Evolutionary conservation across 305 asterid genomes (phyloP), one percentile per base, ranked within the genome.

Genomic region (Petunia hybrid): DNA sequence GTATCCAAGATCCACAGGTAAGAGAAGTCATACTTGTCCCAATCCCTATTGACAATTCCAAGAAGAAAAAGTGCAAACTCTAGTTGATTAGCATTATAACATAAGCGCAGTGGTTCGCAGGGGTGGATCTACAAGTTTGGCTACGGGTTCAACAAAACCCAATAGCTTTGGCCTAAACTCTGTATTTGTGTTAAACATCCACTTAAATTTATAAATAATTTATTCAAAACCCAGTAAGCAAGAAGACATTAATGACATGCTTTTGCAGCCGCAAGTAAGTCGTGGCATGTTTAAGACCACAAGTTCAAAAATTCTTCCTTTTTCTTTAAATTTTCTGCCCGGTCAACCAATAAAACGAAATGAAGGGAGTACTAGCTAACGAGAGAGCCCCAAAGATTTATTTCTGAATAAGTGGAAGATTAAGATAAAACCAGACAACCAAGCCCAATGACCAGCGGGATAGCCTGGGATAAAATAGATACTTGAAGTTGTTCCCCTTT

Each of bases 401-500:
- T 45, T 36, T 45, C 78, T 13, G 63, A 51, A 73, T 35, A 51
- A 36, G 45, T 73, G 78, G 62, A 73, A 73, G 78, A 73, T 5
- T 46, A 51, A 73, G 78, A 73, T 45, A 35, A 40, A 66, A 73
- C 36, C 46, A 73, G 13, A 36, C 36, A 36, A 36, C 78, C 46
- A 73, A 73, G 78, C 13, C 78, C 78, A 35, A 73, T 51, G 63
- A 35, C 35, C 6, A 38, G 35, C 51, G 46, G 63, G 9, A 51
- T 51, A 73, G 63, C 63, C 3, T 73, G 14, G 46, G 63, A 51
- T 73, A 36, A 73, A 48, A 73, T 3, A 51, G 63, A 51, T 51
- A 51, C 63, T 36, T 73, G 78, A 73, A 51, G 78, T 8, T 51
- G 46, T 73, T 73, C 78, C 77, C 46, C 45, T 73, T 51, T 22